Evolutionary conservation across 2,329 filamentous ascomycete species (phyloP), one percentile per base, ranked within the genome.

Genomic region (Colletotrichum caudatum): DNA sequence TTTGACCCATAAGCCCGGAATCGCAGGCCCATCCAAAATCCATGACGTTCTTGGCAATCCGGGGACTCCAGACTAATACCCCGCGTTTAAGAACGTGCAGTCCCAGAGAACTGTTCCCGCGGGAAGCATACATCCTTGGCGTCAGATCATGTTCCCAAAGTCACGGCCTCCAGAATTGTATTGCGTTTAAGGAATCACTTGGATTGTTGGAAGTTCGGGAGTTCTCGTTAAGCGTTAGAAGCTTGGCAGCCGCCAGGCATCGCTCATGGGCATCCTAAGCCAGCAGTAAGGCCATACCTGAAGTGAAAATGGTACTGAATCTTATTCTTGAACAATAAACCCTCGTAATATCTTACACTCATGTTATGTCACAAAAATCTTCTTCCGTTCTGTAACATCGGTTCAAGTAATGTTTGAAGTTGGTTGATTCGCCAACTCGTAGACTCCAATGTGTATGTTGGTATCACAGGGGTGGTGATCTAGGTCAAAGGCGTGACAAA

Each of bases 61-160:
- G 57, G 68, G 68, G 68, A 71, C 68, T 67, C 68, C 64, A 67
- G 68, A 67, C 2, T 46, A n/a, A 3, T 46, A 46, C 68, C 68
- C 68, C 68, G 57, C 64, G 64, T 67, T 67, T 26, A 37, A n/a
- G n/a, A 46, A 20, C n/a, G 11, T 39, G 41, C 7, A 37, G 29
- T n/a, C 46, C 33, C 23, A 18, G n/a, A 5, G 33, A 39, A 26
- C 35, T 37, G 48, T 39, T 63, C 60, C 60, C 60, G 60, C 60
- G 60, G 60, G 60, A 63, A 53, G 60, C 23, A 59, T 8, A 16
- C 6, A 46, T 2, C 23, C 8, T 59, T 2, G 23, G 20, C 3
- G 33, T 12, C n/a, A 29, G 39, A 39, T 20, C 26, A 41, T 26
- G 57, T 33, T 8, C 11, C n/a, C 18, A 18, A 5, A 3, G 7